phyloP scores from a whole-genome alignment of 78 protist genomes.

The Cavenderia fasciculata region DNA sequence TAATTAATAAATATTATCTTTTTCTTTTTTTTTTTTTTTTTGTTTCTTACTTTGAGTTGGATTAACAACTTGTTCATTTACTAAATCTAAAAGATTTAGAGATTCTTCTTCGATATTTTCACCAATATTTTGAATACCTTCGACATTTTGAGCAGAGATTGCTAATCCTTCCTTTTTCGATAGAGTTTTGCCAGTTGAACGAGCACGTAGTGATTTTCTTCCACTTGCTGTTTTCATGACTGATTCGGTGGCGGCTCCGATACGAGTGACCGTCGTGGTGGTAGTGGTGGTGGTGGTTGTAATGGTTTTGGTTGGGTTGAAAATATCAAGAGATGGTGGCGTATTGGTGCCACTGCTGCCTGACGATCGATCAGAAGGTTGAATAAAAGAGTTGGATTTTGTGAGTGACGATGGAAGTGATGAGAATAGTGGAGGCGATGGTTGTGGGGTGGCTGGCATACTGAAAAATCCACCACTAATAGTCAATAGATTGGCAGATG shows the following conservation, averaged over 20 bases:
- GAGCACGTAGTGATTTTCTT: constrained; percentile 55
- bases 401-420: not conserved
- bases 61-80: constrained; percentile 61
- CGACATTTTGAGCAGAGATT: constrained; percentile 61
- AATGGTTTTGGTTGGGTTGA: constrained; percentile 4
- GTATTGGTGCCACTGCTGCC: too few species aligned
- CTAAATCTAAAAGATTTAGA: constrained; percentile 48
- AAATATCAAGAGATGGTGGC: constrained; percentile 20
- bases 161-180: constrained; percentile 50
- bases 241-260: not conserved
- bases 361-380: not conserved
- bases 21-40: not conserved
- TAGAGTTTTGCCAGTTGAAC: constrained; percentile 14
- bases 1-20: not conserved
- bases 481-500: too few species aligned
- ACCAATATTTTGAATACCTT: constrained; percentile 71
- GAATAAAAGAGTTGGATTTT: not conserved
- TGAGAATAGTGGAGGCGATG: not conserved
- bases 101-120: constrained; percentile 64
- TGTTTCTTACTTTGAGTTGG: constrained; percentile 21
- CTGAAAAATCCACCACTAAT: too few species aligned
- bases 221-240: constrained; percentile 56
- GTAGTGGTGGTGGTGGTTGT: constrained; percentile 13
- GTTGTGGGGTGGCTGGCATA: not conserved
- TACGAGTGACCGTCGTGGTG: constrained; percentile 16